Percentiles rank a stretch among this genome's conserved stretches.
Conservation (phyloP, 352 stramenopile species). For the Phytophthora pini region DNA sequence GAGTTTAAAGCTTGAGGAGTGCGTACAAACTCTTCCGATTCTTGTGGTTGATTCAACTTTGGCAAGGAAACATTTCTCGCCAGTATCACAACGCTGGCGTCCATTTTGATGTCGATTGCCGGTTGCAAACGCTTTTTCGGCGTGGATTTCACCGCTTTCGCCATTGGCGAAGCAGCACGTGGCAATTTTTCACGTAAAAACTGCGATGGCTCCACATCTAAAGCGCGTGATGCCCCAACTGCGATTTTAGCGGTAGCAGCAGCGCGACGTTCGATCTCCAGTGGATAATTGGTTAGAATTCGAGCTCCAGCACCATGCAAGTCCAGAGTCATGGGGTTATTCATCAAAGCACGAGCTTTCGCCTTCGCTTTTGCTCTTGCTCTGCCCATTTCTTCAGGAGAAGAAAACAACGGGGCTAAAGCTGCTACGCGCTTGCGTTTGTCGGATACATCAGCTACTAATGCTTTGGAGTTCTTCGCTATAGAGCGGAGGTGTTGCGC, state of each 20-base stretch:
- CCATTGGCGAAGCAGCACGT: slow-evolving; percentile 6
- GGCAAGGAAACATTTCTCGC: slow-evolving; percentile 49
- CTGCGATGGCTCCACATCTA: slow-evolving; percentile 47
- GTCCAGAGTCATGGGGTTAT: slow-evolving; percentile 21
- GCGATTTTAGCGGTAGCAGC: slow-evolving; percentile 9
- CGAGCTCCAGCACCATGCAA: slow-evolving; percentile 13
- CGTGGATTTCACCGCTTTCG: slow-evolving; percentile 44
- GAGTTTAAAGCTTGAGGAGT: slow-evolving; percentile 18
- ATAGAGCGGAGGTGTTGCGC: slow-evolving; percentile 43
- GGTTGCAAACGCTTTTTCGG: slow-evolving; percentile 39
- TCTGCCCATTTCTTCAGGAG: slow-evolving; percentile 30
- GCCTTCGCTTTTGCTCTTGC: slow-evolving; percentile 21
- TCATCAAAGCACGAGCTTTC: slow-evolving; percentile 20
- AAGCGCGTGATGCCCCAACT: slow-evolving; percentile 15
- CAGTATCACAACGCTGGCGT: slow-evolving; percentile 43
- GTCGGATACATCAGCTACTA: slow-evolving; percentile 13
- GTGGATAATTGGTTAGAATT: slow-evolving; percentile 42
- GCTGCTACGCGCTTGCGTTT: slow-evolving; percentile 34
- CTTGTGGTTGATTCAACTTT: slow-evolving; percentile 24
- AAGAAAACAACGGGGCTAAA: slow-evolving; percentile 41
- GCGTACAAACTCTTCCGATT: slow-evolving; percentile 6
- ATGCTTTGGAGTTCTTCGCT: slow-evolving; percentile 29
- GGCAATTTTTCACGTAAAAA: slow-evolving; percentile 51
- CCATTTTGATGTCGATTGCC: slow-evolving; percentile 36
- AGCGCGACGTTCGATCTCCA: slow-evolving; percentile 48